phyloP scores from a whole-genome alignment of 2,329 filamentous ascomycete species.

The Beauveria sp. region DNA sequence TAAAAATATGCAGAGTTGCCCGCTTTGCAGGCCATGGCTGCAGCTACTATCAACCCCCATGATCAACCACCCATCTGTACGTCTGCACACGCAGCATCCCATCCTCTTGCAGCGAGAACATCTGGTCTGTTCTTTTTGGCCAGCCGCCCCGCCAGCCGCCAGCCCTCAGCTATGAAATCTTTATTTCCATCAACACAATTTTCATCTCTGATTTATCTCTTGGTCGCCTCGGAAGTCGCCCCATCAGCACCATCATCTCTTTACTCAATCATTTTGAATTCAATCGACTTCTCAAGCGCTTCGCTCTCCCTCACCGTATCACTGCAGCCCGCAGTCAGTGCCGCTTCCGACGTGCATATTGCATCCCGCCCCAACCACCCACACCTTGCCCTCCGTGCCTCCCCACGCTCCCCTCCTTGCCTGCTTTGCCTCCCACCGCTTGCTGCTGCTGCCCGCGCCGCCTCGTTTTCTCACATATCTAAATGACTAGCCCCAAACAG shows the following conservation, averaged over 20 bases:
- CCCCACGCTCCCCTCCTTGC: neutral
- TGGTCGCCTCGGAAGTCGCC: neutral
- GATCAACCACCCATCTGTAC: neutral
- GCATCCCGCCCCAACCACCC: neutral
- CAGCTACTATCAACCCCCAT: neutral
- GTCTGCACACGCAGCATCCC: neutral
- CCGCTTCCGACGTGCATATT: neutral
- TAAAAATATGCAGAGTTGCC: slow-evolving; percentile 4
- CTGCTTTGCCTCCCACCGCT: neutral
- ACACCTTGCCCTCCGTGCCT: neutral
- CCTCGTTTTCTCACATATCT: slow-evolving; percentile 7
- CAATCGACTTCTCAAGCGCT: neutral
- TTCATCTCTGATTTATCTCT: neutral
- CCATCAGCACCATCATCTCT: neutral
- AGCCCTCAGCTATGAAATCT: neutral
- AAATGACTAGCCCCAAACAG: slow-evolving; percentile 12
- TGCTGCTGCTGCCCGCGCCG: neutral
- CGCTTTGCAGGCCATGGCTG: neutral
- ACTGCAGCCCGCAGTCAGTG: neutral
- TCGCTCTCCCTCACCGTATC: neutral
- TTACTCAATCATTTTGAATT: too few species aligned
- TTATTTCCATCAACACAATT: too few species aligned
- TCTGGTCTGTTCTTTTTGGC: neutral
- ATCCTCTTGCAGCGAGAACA: neutral
- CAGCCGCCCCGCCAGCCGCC: neutral